phyloP scores from a whole-genome alignment of 768 basidiomycete genomes.

The Lactarius indigo region DNA sequence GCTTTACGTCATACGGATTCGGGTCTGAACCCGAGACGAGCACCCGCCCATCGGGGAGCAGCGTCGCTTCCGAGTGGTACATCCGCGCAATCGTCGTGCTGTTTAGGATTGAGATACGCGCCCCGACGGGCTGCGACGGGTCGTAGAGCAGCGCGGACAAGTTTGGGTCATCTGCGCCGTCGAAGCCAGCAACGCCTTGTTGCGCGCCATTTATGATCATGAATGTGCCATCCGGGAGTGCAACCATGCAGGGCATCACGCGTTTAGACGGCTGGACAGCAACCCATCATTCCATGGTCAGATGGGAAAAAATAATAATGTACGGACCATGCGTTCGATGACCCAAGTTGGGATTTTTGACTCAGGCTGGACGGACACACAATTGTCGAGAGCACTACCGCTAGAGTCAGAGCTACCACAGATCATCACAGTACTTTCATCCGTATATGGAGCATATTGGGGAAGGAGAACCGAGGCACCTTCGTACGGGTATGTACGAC shows the following conservation, averaged over 20 bases:
- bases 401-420: constrained; percentile 68
- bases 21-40: constrained; percentile 76
- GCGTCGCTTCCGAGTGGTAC: constrained; percentile 44
- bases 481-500: constrained; percentile 75
- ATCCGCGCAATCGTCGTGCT: constrained; percentile 67
- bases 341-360: constrained; percentile 58
- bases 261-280: constrained; percentile 55
- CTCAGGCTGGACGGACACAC: constrained; percentile 65
- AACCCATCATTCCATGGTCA: not conserved
- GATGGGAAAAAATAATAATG: not conserved
- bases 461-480: constrained; percentile 70
- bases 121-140: constrained; percentile 51
- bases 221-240: constrained; percentile 67
- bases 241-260: constrained; percentile 73
- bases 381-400: constrained; percentile 61
- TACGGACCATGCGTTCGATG: constrained; percentile 72
- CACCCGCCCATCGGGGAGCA: constrained; percentile 68
- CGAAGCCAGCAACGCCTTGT: constrained; percentile 69
- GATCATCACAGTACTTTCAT: constrained; percentile 59
- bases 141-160: constrained; percentile 59
- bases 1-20: not conserved
- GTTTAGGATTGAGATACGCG: constrained; percentile 62
- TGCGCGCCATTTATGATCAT: constrained; percentile 73
- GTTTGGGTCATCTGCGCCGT: constrained; percentile 42
- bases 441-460: constrained; percentile 68